Evolutionary conservation across 2,329 filamentous ascomycete genomes (phyloP), one percentile per base, ranked within the genome.

Genomic region (Aureobasidium sp.): DNA sequence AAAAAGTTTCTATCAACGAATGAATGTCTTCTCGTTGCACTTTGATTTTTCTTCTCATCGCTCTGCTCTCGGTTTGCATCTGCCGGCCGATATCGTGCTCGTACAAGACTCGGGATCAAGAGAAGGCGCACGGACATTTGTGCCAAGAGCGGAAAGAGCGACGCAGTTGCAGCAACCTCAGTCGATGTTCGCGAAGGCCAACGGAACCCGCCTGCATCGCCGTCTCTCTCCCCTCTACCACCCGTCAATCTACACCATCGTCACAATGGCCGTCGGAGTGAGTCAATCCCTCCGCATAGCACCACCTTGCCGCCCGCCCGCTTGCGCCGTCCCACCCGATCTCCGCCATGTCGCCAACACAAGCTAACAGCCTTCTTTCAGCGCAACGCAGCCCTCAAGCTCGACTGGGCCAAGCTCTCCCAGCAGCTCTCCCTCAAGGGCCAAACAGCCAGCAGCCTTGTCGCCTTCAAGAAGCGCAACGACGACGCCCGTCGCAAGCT

Each of bases 401-500:
- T 98, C 81, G 93, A 98, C 85, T 98, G 93, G 93, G 83, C 83
- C 77, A 93, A 94, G 79, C 83, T 98, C 69, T 86, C 86, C 75
- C 83, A 81, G 76, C 94, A 91, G 70, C 90, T 98, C 68, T 91
- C 91, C 73, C 89, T 98, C 73, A 88, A 88, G 74, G 93, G 93
- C 72, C 88, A 90, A 78, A 98, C 93, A 64, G 90, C 88, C 64
- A 77, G 85, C 66, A 86, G 91, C 58, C 89, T 98, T 58, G 86
- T 91, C 72, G 82, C 88, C 62, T 98, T 98, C 86, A 98, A 98
- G 84, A 93, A 95, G 84, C 90, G 93, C 78, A 96, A 97, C 80
- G 93, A 98, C 71, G 90, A 96, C 72, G 91, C 89, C 70, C 90
- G 91, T 76, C 91, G 93, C 79, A 91, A 91, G 77, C 80, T 98